Conservation (phyloP, 805 yeast species). For the Wickerhamomyces tratensis region DNA sequence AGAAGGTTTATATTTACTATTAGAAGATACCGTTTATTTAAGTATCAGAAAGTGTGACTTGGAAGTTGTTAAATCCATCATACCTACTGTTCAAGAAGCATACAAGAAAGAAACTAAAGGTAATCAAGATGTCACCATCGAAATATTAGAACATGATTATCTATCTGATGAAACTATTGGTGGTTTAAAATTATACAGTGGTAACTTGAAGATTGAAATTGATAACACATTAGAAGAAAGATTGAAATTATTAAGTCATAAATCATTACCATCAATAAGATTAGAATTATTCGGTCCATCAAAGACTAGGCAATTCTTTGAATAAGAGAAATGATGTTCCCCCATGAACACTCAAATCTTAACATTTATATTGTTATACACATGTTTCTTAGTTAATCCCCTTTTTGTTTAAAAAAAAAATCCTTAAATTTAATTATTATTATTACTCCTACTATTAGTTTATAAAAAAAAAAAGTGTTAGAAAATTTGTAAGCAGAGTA, state of each 20-base stretch:
- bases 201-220: slow-evolving; percentile 76
- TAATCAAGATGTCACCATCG: slow-evolving; percentile 46
- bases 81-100: slow-evolving; percentile 28
- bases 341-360: too few relatives aligned
- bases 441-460: too few relatives aligned
- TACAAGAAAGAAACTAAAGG: slow-evolving; percentile 49
- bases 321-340: slow-evolving; percentile 19
- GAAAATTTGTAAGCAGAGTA: too few relatives aligned
- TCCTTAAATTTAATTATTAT: too few relatives aligned
- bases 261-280: slow-evolving; percentile 88
- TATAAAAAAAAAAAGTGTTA: too few relatives aligned
- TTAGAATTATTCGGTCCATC: slow-evolving; percentile 84
- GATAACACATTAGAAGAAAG: slow-evolving; percentile 94
- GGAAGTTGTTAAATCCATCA: slow-evolving; percentile 39
- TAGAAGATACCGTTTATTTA: slow-evolving; percentile 61
- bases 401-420: too few relatives aligned
- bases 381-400: too few relatives aligned
- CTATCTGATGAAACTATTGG: slow-evolving; percentile 68
- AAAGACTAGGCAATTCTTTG: slow-evolving; percentile 81
- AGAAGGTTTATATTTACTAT: slow-evolving; percentile 62
- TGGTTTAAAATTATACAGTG: slow-evolving; percentile 69
- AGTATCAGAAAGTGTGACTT: slow-evolving; percentile 62
- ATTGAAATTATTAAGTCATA: slow-evolving; percentile 69
- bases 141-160: slow-evolving; percentile 44
- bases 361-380: too few relatives aligned